Conservation (phyloP, 306 rosid genomes). For the Clitoria ternatea region DNA sequence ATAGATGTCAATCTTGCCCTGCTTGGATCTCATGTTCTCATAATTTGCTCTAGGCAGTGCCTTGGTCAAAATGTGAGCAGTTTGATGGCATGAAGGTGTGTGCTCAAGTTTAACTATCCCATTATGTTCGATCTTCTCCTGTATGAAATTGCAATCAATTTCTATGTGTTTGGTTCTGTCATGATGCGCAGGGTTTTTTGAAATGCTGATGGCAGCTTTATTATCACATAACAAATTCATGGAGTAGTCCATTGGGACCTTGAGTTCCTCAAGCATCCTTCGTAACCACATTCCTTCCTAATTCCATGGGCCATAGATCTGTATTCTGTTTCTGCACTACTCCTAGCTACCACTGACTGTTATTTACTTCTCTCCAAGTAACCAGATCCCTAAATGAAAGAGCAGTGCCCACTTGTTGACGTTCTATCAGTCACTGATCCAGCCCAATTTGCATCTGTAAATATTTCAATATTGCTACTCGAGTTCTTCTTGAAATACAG, state of each 20-base stretch:
- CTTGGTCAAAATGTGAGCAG: too few relatives aligned
- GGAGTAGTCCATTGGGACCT: neutral
- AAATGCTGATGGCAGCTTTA: neutral
- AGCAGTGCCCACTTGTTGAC: neutral
- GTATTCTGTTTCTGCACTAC: neutral
- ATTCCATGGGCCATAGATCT: neutral
- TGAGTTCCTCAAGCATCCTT: neutral
- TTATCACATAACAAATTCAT: neutral
- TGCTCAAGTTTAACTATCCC: too few relatives aligned
- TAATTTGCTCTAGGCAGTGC: too few relatives aligned
- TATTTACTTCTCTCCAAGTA: neutral
- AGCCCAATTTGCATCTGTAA: neutral
- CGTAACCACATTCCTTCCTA: neutral
- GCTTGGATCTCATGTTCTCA: neutral
- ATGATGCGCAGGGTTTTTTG: neutral
- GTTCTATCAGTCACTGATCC: neutral
- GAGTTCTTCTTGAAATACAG: neutral
- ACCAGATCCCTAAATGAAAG: neutral
- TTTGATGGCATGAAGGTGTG: too few relatives aligned
- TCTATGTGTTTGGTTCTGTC: neutral
- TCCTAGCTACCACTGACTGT: neutral
- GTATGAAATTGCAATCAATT: neutral
- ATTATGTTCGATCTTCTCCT: neutral
- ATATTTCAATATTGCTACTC: neutral
- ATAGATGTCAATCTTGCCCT: neutral